Evolutionary conservation across 176 grass and related monocot species (phyloP), one percentile per base, ranked within the genome.

Genomic region (Oryza brachyantha): DNA sequence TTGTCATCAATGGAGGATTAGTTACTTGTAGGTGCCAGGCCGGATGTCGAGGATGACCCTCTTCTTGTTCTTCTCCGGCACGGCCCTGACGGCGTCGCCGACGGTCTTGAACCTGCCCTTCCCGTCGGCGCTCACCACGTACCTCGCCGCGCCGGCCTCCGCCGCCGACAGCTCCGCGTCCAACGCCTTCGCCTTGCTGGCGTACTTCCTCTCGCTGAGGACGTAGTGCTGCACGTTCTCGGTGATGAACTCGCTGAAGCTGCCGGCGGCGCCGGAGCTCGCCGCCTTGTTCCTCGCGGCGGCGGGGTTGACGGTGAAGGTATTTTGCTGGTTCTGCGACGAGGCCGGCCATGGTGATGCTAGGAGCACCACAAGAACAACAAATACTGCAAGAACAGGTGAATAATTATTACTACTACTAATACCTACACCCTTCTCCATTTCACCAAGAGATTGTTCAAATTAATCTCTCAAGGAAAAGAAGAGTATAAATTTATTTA

Each of bases 1-100:
- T n/a, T n/a, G n/a, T n/a, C 3, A 65, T 35, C 9, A 16, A 36
- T 11, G 0, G 25, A 11, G n/a, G n/a, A n/a, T n/a, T n/a, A n/a
- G n/a, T 57, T 79, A 90, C 80, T 29, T 72, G 34, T 91, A 91
- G 8, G 77, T 91, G 21, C 84, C 88, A 5, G 88, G 71, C 61
- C 37, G 66, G 80, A 91, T 81, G 42, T 76, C 80, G n/a, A 91
- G 54, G 76, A 91, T 91, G 70, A 87, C 65, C 19, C 88, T 64
- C 70, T 68, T 71, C 24, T 54, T 84, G 61, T 91, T 87, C 9
- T 22, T 62, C 22, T 80, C 76, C 11, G 88, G 88, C 37, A 87
- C 73, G 39, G 75, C 73, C 27, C 55, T 69, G 25, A 91, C 4
- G 66, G 88, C 88, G 0, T 86, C 76, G 36, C 12, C 29, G 84